phyloP scores from a whole-genome alignment of 2,329 filamentous ascomycete genomes.

The Fusarium albidum region DNA sequence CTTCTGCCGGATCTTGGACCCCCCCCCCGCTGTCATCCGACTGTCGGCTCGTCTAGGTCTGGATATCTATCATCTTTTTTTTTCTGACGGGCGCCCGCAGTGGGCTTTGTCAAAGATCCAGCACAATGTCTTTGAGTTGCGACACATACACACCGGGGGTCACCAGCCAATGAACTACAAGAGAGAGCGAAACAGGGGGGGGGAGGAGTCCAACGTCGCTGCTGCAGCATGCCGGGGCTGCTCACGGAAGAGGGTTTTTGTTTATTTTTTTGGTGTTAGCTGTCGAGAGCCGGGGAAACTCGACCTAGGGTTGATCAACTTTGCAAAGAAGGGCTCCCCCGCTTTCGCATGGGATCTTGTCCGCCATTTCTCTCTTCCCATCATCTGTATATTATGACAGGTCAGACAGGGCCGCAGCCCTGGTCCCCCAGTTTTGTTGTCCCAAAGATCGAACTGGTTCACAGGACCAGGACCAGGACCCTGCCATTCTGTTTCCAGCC shows the following conservation, averaged over 20 bases:
- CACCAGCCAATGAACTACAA: slow-evolving; percentile 4
- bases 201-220: slow-evolving; percentile 7
- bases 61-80: neutral
- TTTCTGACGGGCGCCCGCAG: neutral
- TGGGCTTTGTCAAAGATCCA: slow-evolving; percentile 24
- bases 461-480: neutral
- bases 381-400: too few relatives aligned
- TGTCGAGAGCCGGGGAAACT: slow-evolving; percentile 12
- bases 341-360: too few relatives aligned
- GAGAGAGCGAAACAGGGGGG: neutral
- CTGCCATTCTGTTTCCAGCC: neutral
- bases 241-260: slow-evolving; percentile 8
- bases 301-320: too few relatives aligned
- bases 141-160: neutral
- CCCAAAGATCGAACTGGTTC: neutral
- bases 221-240: slow-evolving; percentile 20
- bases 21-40: slow-evolving; percentile 5
- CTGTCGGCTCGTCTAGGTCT: slow-evolving; percentile 13
- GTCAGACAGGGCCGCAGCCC: neutral
- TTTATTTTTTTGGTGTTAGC: too few relatives aligned
- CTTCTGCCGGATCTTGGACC: slow-evolving; percentile 17
- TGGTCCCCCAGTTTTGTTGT: neutral
- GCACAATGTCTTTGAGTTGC: slow-evolving; percentile 15
- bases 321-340: too few relatives aligned
- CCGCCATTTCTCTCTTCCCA: too few relatives aligned